A percentile compares a stretch with the other conserved stretches of the same genome.
These are phyloP conservation scores for Penicillium sp. DNA, from an alignment of 2,329 filamentous ascomycete genomes.

Conservation along the genomic window DNA sequence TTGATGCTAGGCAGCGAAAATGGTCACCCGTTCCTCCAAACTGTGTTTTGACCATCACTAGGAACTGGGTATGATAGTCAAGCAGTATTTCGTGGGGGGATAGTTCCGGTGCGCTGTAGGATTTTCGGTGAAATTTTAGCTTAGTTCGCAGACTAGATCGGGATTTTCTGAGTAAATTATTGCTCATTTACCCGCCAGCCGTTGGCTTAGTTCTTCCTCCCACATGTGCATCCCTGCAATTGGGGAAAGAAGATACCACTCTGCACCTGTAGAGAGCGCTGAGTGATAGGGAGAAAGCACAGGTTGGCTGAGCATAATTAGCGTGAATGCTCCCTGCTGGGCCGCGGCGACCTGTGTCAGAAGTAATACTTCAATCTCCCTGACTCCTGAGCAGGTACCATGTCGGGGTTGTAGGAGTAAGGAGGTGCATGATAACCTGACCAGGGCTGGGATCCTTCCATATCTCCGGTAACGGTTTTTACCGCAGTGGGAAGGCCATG, in stretches of 20 bases:
- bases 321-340: background rate
- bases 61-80: conserved; percentile 7
- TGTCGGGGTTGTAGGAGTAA: background rate
- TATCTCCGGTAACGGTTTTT: background rate
- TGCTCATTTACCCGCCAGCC: background rate
- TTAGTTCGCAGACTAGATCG: background rate
- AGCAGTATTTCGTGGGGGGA: conserved; percentile 9
- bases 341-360: background rate
- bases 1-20: conserved; percentile 7
- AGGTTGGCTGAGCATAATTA: conserved; percentile 4
- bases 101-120: background rate
- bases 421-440: background rate
- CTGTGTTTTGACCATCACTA: background rate
- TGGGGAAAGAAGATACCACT: background rate
- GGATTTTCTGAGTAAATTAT: background rate
- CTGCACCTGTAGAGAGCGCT: conserved; percentile 1
- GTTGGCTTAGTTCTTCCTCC: background rate
- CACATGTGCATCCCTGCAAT: background rate
- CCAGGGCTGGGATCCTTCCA: conserved; percentile 15
- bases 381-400: conserved; percentile 14
- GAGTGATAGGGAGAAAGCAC: background rate
- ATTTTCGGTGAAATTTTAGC: background rate
- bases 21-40: background rate
- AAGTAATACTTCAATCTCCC: background rate
- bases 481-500: background rate